These are phyloP conservation scores for Colletotrichum tanaceti DNA, from an alignment of 2,329 filamentous ascomycete genomes.

Conservation along the genomic window DNA sequence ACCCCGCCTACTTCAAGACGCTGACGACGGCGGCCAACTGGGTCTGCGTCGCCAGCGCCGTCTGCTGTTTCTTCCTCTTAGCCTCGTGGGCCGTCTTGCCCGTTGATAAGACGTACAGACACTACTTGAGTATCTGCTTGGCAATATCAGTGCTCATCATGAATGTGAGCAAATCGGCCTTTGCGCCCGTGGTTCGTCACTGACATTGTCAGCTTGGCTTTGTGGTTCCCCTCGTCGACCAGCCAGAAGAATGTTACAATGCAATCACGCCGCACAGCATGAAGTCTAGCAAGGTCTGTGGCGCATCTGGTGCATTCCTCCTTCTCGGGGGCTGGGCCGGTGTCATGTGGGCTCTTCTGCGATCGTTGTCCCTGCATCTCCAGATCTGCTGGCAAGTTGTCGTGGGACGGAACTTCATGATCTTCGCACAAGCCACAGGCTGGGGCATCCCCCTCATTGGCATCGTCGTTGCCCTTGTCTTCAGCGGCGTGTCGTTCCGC, in stretches of 20 bases:
- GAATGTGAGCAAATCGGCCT: slow-evolving; percentile 69
- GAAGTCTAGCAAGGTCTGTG: slow-evolving; percentile 83
- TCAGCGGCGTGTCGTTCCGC: slow-evolving; percentile 93
- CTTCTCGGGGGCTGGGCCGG: slow-evolving; percentile 87
- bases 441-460: slow-evolving; percentile 86
- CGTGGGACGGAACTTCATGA: slow-evolving; percentile 90
- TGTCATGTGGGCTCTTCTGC: slow-evolving; percentile 90
- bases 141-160: slow-evolving; percentile 81
- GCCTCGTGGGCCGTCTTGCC: slow-evolving; percentile 84
- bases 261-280: slow-evolving; percentile 94
- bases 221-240: slow-evolving; percentile 83
- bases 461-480: slow-evolving; percentile 78
- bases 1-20: slow-evolving; percentile 68
- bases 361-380: slow-evolving; percentile 90
- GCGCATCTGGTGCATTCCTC: slow-evolving; percentile 86
- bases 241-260: slow-evolving; percentile 86
- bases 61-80: slow-evolving; percentile 80
- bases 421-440: slow-evolving; percentile 80
- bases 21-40: slow-evolving; percentile 79
- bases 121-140: slow-evolving; percentile 92
- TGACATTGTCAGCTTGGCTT: slow-evolving; percentile 76
- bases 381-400: slow-evolving; percentile 98
- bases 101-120: slow-evolving; percentile 87
- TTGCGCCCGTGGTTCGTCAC: background rate
- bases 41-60: slow-evolving; percentile 80